These are phyloP conservation scores for Ilex aquifolium DNA, from an alignment of 257 asterid species.

Conservation along the genomic window DNA sequence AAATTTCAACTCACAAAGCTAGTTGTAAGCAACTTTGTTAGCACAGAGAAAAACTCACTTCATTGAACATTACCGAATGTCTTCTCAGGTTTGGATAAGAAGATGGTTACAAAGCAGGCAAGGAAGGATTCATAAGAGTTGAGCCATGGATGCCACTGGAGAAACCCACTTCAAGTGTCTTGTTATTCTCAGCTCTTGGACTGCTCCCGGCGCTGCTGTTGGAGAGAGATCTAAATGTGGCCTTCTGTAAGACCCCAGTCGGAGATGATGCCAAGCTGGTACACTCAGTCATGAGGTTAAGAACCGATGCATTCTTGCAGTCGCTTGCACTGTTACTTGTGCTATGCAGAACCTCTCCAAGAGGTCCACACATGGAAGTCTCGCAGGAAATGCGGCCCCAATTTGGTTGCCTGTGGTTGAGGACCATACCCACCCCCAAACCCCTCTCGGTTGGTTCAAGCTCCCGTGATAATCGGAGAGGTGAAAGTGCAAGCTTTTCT, in stretches of 20 bases:
- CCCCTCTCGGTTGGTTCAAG: constrained; percentile 57
- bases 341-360: constrained; percentile 76
- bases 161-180: constrained; percentile 25
- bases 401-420: constrained; percentile 25
- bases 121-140: constrained; percentile 38
- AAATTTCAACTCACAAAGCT: too few species aligned
- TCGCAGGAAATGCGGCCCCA: constrained; percentile 79
- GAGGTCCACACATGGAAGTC: constrained; percentile 81
- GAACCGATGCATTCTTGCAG: constrained; percentile 33
- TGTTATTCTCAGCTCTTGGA: constrained; percentile 51
- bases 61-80: too few species aligned
- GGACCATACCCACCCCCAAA: constrained; percentile 37
- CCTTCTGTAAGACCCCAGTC: constrained; percentile 80
- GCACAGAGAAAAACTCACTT: too few species aligned
- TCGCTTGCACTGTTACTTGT: constrained; percentile 23
- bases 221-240: constrained; percentile 55
- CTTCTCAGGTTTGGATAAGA: too few species aligned
- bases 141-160: constrained; percentile 32
- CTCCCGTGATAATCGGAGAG: constrained; percentile 42
- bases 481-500: constrained; percentile 22
- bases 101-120: constrained; percentile 35
- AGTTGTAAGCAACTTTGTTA: too few species aligned
- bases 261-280: constrained; percentile 62
- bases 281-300: constrained; percentile 47
- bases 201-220: constrained; percentile 84